Percentiles rank a stretch among this genome's conserved stretches.
Evolutionary conservation across 208 protist species (phyloP).

Genomic region (Leptomonas pyrrhocoris): DNA sequence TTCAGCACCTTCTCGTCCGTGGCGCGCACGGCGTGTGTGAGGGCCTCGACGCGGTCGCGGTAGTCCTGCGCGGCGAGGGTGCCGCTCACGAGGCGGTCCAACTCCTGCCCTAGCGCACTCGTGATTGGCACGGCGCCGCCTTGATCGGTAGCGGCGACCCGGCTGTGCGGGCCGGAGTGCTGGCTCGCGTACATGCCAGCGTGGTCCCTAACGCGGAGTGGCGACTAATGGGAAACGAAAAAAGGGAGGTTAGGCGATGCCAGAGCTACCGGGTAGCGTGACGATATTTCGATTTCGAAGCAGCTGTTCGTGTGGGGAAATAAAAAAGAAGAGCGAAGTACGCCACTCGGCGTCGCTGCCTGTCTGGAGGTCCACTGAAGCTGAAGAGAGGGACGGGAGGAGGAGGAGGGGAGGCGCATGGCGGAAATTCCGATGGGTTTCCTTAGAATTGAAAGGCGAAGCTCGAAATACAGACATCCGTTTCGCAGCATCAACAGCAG

Average conservation of each 20-base stretch:
- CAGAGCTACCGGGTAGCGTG: no score
- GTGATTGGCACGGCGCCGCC: constrained; percentile 10
- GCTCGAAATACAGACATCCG: no score
- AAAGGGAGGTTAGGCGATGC: not conserved
- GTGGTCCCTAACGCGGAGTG: not conserved
- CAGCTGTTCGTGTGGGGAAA: no score
- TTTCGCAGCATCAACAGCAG: no score
- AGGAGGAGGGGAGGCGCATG: no score
- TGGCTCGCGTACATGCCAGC: constrained; percentile 3
- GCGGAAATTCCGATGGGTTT: no score
- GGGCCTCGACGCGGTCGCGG: constrained; percentile 53
- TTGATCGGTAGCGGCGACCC: not conserved
- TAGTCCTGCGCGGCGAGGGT: constrained; percentile 72
- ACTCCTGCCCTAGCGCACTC: constrained; percentile 25
- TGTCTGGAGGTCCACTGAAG: no score
- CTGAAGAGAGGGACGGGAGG: no score
- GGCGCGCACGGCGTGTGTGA: constrained; percentile 46
- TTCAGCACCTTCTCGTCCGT: constrained; percentile 86
- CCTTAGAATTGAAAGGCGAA: no score
- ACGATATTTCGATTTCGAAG: no score
- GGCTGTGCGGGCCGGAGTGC: not conserved
- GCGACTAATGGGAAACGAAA: not conserved
- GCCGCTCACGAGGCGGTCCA: constrained; percentile 69
- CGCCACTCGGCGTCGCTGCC: not conserved
- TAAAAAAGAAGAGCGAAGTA: no score